These are phyloP conservation scores for Piper longum DNA, from an alignment of 164 flowering plant genomes.

Conservation along the genomic window DNA sequence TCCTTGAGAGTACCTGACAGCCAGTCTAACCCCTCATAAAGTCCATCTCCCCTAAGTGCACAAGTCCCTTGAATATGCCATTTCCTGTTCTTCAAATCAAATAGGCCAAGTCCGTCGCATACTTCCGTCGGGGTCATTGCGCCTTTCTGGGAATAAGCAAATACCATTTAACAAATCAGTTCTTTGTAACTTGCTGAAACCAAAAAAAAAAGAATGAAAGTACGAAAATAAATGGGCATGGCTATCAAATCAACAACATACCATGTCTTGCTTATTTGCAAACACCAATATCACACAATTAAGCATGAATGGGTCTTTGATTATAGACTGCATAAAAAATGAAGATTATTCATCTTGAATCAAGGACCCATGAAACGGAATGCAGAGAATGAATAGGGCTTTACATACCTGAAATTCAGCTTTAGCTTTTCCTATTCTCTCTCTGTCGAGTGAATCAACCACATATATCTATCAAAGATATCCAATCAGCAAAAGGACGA, in stretches of 20 bases:
- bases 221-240: background rate
- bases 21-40: conserved; percentile 97
- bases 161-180: background rate
- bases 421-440: conserved; percentile 86
- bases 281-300: conserved; percentile 89
- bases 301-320: conserved; percentile 92
- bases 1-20: conserved; percentile 74
- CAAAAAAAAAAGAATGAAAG: too few species aligned
- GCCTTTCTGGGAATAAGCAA: conserved; percentile 39
- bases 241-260: conserved; percentile 17
- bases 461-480: conserved; percentile 72
- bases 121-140: conserved; percentile 98
- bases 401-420: conserved; percentile 75
- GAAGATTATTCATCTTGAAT: background rate
- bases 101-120: conserved; percentile 86
- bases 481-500: background rate
- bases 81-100: conserved; percentile 73
- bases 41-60: conserved; percentile 87
- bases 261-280: conserved; percentile 99
- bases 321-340: conserved; percentile 53
- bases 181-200: background rate
- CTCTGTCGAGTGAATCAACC: conserved; percentile 96
- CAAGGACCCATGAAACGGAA: background rate
- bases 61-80: conserved; percentile 98
- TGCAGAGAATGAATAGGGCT: background rate